A percentile compares a stretch with the other conserved stretches of the same genome.
Evolutionary conservation across 2,329 filamentous ascomycete species (phyloP).

Genomic region (Ophiostoma ips): DNA sequence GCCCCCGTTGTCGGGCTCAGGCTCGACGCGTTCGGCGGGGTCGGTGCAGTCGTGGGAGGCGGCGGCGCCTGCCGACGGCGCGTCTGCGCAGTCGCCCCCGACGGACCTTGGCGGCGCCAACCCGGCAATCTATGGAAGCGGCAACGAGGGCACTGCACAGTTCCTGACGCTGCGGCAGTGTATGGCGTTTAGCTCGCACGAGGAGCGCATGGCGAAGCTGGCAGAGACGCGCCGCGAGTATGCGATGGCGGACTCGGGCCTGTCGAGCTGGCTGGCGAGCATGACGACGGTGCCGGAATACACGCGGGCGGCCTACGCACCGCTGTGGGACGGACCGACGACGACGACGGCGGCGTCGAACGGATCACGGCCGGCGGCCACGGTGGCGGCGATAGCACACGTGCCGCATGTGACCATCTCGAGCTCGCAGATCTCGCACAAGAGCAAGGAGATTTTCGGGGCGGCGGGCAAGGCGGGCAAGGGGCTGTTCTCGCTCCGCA

Average conservation of each 20-base stretch:
- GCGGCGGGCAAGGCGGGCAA: constrained; percentile 81
- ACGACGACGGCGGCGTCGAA: constrained; percentile 9
- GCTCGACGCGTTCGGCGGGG: not conserved
- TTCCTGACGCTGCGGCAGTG: constrained; percentile 44
- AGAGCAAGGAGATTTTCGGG: constrained; percentile 70
- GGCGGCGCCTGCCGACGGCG: not conserved
- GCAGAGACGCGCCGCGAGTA: constrained; percentile 59
- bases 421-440: constrained; percentile 55
- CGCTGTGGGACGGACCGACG: constrained; percentile 14
- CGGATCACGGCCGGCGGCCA: constrained; percentile 7
- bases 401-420: constrained; percentile 31
- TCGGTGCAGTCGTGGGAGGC: not conserved
- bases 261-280: constrained; percentile 41
- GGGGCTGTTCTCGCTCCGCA: constrained; percentile 80
- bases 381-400: constrained; percentile 18
- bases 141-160: constrained; percentile 17
- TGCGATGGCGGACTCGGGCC: constrained; percentile 57
- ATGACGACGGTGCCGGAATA: constrained; percentile 36
- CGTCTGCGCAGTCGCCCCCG: not conserved
- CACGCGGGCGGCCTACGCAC: constrained; percentile 20
- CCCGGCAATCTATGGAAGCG: constrained; percentile 1
- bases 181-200: constrained; percentile 47
- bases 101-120: not conserved
- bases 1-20: not conserved
- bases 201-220: constrained; percentile 61